phyloP scores from a whole-genome alignment of 495 filamentous ascomycete species.

The Lepraria neglecta region DNA sequence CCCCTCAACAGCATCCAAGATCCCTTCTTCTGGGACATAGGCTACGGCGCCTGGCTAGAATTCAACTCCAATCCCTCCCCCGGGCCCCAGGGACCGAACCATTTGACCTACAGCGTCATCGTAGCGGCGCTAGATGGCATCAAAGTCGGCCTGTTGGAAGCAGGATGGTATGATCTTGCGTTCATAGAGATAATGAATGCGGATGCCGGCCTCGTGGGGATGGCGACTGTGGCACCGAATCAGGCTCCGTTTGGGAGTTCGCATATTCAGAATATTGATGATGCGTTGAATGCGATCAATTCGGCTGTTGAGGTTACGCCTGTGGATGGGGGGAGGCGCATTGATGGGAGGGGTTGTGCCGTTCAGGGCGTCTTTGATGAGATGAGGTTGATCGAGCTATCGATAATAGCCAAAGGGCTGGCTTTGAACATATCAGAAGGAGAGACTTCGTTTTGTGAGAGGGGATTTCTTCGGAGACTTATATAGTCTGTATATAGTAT shows the following conservation, averaged over 20 bases:
- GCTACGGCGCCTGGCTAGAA: constrained; percentile 4
- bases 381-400: no score
- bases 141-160: not conserved
- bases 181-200: constrained; percentile 2
- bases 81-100: not conserved
- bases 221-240: not conserved
- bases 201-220: not conserved
- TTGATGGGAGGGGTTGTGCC: not conserved
- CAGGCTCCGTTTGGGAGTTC: not conserved
- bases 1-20: not conserved
- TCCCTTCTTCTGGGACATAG: constrained; percentile 6
- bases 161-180: not conserved
- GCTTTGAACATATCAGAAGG: no score
- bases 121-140: not conserved
- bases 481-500: no score
- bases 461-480: no score
- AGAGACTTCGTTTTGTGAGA: no score
- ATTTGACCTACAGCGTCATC: not conserved
- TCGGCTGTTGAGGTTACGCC: not conserved
- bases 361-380: not conserved
- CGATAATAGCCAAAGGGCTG: no score
- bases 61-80: not conserved
- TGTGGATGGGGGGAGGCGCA: not conserved
- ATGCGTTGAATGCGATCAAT: constrained; percentile 3
- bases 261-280: constrained; percentile 2